Conservation (phyloP, 352 stramenopile species). For the Globisporangium echinulatum region DNA sequence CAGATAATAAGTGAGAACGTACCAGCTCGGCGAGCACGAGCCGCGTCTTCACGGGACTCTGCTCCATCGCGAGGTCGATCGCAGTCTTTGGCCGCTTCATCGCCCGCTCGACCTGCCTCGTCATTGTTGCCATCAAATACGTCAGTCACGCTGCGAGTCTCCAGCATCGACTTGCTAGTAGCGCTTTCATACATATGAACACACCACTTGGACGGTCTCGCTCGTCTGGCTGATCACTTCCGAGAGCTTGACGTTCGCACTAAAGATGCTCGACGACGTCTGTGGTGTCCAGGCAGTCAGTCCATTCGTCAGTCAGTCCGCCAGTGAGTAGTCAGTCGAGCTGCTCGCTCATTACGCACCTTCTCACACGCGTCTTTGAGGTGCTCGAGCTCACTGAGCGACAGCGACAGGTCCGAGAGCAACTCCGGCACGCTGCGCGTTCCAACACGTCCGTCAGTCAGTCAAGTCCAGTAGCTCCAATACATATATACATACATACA, state of each 20-base stretch:
- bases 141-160: not conserved
- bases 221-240: slow-evolving; percentile 51
- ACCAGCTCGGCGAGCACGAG: slow-evolving; percentile 39
- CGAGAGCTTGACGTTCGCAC: slow-evolving; percentile 43
- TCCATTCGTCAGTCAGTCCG: not conserved
- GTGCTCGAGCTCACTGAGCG: slow-evolving; percentile 31
- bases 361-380: slow-evolving; percentile 51
- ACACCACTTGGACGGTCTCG: slow-evolving; percentile 66
- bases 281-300: slow-evolving; percentile 3
- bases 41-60: slow-evolving; percentile 49
- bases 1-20: not conserved
- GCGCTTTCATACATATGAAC: not conserved
- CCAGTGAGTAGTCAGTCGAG: not conserved
- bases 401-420: slow-evolving; percentile 25
- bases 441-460: not conserved
- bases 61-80: slow-evolving; percentile 68
- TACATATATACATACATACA: not conserved
- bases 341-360: slow-evolving; percentile 14
- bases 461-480: too few species aligned
- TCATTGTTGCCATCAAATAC: not conserved
- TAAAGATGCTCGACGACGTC: slow-evolving; percentile 53
- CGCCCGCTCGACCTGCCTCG: slow-evolving; percentile 47
- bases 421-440: slow-evolving; percentile 20
- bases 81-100: slow-evolving; percentile 75
- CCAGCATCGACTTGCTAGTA: too few species aligned